phyloP scores from a whole-genome alignment of 352 stramenopile genomes.

The Aphanomyces stellatus region DNA sequence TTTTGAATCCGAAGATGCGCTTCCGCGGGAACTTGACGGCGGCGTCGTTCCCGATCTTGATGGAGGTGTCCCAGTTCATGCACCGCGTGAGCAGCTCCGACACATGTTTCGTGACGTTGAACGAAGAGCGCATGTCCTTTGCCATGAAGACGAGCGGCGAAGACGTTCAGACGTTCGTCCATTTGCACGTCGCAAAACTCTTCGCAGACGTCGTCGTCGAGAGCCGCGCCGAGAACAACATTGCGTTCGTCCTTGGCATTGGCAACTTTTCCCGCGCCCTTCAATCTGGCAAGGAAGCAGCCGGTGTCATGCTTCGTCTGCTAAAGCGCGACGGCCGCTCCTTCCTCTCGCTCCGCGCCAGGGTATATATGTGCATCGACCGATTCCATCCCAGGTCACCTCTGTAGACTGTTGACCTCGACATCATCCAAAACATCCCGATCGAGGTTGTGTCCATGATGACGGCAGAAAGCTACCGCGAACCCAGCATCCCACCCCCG shows the following conservation, averaged over 20 bases:
- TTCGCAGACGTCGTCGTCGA: constrained; percentile 69
- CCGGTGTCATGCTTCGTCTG: constrained; percentile 70
- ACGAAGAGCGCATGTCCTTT: constrained; percentile 49
- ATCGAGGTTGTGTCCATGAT: constrained; percentile 74
- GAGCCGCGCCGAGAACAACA: constrained; percentile 69
- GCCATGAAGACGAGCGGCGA: constrained; percentile 62
- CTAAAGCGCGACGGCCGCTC: constrained; percentile 68
- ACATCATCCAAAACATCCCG: constrained; percentile 79
- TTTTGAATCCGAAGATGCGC: constrained; percentile 35
- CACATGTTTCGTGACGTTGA: constrained; percentile 66
- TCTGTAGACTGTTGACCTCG: constrained; percentile 59
- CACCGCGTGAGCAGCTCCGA: constrained; percentile 40
- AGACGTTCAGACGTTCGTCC: constrained; percentile 71
- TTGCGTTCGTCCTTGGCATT: constrained; percentile 68
- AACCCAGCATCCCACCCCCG: constrained; percentile 64
- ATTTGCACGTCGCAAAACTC: constrained; percentile 47
- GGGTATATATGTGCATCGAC: constrained; percentile 21
- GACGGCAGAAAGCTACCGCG: constrained; percentile 56
- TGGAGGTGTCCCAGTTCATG: constrained; percentile 69
- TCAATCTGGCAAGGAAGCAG: constrained; percentile 63
- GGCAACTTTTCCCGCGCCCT: constrained; percentile 65
- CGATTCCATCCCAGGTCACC: not conserved
- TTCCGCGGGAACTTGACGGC: constrained; percentile 71
- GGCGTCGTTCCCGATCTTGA: constrained; percentile 63
- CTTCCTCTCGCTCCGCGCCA: constrained; percentile 61